Percentiles rank a stretch among this genome's conserved stretches.
These are phyloP conservation scores for Salvia rosmarinus DNA, from an alignment of 257 asterid species.

Conservation along the genomic window DNA sequence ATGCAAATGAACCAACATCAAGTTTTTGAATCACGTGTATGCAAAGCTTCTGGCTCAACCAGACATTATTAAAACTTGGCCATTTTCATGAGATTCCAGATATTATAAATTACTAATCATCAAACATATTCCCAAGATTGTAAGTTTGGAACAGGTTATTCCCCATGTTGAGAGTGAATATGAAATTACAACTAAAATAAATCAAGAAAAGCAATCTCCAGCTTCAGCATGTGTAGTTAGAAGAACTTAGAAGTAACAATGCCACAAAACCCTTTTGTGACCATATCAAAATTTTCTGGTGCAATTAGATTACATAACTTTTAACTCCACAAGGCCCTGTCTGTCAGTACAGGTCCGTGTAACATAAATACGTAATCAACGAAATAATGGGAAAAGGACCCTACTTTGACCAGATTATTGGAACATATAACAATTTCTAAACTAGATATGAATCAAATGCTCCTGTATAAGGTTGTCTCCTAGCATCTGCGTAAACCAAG, in stretches of 20 bases:
- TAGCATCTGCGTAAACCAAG: slow-evolving; percentile 28
- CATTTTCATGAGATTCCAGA: too few relatives aligned
- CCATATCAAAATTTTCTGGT: slow-evolving; percentile 27
- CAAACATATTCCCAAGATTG: neutral
- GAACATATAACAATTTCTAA: neutral
- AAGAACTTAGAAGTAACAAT: neutral
- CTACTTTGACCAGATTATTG: slow-evolving; percentile 26
- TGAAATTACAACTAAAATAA: neutral
- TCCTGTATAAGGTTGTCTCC: slow-evolving; percentile 30
- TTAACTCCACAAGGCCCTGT: slow-evolving; percentile 3
- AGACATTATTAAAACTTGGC: neutral
- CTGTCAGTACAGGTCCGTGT: slow-evolving; percentile 9
- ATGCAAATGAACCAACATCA: too few relatives aligned
- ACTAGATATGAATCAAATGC: slow-evolving; percentile 26
- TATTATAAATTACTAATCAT: neutral
- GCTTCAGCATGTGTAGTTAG: neutral
- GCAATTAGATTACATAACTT: neutral
- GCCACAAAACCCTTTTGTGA: neutral
- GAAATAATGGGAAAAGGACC: neutral
- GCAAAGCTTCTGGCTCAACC: neutral
- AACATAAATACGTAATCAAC: neutral
- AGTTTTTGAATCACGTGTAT: too few relatives aligned
- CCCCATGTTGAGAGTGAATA: neutral
- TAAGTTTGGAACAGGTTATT: neutral
- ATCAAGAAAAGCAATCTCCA: neutral